Conservation (phyloP, 345 rosid species). For the Mallotus nudiflorus region DNA sequence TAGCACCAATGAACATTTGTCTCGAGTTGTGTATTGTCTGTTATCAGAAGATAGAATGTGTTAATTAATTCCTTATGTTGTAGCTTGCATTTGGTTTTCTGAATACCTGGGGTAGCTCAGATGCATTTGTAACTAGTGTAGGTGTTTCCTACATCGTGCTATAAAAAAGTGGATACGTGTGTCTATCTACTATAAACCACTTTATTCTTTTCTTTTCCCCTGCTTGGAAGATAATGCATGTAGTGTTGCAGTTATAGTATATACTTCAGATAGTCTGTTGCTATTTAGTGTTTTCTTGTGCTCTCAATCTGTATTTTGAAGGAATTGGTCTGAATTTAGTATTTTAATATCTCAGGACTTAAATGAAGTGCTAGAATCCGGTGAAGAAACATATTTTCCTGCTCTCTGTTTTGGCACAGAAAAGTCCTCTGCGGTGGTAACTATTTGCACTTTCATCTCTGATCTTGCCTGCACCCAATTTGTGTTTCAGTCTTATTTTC, state of each 20-base stretch:
- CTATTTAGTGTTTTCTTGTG: slow-evolving; percentile 1
- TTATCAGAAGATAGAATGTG: neutral
- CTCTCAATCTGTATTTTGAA: slow-evolving; percentile 1
- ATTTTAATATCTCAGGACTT: slow-evolving; percentile 53
- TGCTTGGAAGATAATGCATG: neutral
- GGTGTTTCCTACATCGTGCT: neutral
- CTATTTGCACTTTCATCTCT: slow-evolving; percentile 15
- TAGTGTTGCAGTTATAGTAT: neutral
- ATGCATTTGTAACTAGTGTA: neutral
- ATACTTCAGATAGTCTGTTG: neutral
- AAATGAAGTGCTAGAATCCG: slow-evolving; percentile 62
- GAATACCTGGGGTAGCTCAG: neutral
- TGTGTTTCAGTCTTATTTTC: neutral
- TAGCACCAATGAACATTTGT: neutral
- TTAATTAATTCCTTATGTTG: neutral
- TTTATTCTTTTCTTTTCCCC: too few species aligned
- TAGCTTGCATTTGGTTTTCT: neutral
- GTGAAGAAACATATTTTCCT: slow-evolving; percentile 85
- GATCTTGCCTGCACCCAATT: slow-evolving; percentile 6
- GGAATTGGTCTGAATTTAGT: slow-evolving; percentile 13
- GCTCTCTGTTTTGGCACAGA: slow-evolving; percentile 67
- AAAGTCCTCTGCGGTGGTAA: slow-evolving; percentile 77
- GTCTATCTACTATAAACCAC: neutral
- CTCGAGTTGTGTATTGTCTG: neutral
- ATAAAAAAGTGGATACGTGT: neutral